Evolutionary conservation across 2,329 filamentous ascomycete species (phyloP), one percentile per base, ranked within the genome.

Genomic region (Aspergillus pseudoglaucus): DNA sequence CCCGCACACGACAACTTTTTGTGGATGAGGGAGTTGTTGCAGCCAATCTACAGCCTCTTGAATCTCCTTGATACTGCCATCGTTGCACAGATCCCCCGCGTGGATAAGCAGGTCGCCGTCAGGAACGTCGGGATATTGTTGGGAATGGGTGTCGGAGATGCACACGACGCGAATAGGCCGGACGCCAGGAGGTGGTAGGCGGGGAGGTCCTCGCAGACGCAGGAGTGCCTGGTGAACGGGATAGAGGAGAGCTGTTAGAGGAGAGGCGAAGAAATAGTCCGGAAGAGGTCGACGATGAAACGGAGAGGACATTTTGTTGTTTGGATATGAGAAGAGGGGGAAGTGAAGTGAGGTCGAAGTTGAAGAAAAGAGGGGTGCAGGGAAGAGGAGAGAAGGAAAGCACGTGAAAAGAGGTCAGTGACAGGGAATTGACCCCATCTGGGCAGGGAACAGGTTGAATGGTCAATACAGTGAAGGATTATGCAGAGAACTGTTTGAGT

Each of bases 11-110:
- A 90, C 79, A 20, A 96, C 76, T 67, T 95, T 95, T 66, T 94
- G 79, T 32, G 72, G 70, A 61, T 95, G 89, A 0, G 88, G 87
- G 6, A 90, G 78, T 3, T 74, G 73, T 42, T 76, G 78, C 10
- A 96, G 75, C 89, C 89, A 96, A 72, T 95, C 81, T 39, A 96
- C 75, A 59, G 93, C 85, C n/a, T 72, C 74, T 71, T 95, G 89
- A 47, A 97, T 83, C 52, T 89, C 85, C 10, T 74, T 73, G 0
- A 81, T 77, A 7, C 82, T 85, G 35, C 91, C 91, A 18, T 75
- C 73, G 57, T 88, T 83, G 46, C 84, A 85, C 59, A 95, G 75
- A 69, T 97, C 91, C 33, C 91, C 91, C 2, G 89, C 87, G 63
- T 96, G 91, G 58, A 97, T 86, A 43, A 97, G 79, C 18, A 96